A percentile compares a stretch with the other conserved stretches of the same genome.
These are phyloP conservation scores for Uronychia setigera DNA, from an alignment of 73 alveolate species.

Conservation along the genomic window DNA sequence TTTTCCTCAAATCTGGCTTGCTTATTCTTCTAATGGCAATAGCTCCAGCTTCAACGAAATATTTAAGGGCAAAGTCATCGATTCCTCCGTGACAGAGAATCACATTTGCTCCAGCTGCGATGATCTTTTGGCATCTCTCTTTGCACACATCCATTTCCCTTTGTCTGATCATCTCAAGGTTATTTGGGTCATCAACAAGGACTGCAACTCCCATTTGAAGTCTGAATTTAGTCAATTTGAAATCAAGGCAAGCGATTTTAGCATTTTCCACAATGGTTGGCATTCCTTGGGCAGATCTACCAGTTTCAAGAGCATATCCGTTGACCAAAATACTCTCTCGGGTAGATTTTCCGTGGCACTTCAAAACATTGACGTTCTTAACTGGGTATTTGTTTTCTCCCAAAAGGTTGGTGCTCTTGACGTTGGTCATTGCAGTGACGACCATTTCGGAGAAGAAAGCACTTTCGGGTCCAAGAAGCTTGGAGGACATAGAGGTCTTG, in stretches of 20 bases:
- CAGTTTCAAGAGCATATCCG: constrained; percentile 85
- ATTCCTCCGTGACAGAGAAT: constrained; percentile 97
- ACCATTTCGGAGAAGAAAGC: constrained; percentile 90
- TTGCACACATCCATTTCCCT: constrained; percentile 94
- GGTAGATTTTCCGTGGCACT: constrained; percentile 90
- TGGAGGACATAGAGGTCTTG: constrained; percentile 90
- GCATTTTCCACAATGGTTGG: constrained; percentile 94
- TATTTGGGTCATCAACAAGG: constrained; percentile 85
- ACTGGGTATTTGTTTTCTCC: constrained; percentile 91
- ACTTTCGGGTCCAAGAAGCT: constrained; percentile 92
- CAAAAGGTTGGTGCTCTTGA: constrained; percentile 59
- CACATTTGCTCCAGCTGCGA: constrained; percentile 98
- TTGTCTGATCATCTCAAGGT: constrained; percentile 91
- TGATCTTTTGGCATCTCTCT: constrained; percentile 90
- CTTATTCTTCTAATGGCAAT: constrained; percentile 96
- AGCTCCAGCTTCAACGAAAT: constrained; percentile 95
- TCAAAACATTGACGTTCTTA: constrained; percentile 83
- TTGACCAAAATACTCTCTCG: constrained; percentile 84
- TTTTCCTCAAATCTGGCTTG: constrained; percentile 96
- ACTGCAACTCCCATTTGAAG: constrained; percentile 91
- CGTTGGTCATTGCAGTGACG: constrained; percentile 91
- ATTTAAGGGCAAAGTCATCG: constrained; percentile 98
- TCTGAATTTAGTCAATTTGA: constrained; percentile 95
- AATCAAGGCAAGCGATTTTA: constrained; percentile 94
- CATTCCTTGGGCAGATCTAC: constrained; percentile 96